These are phyloP conservation scores for Annona squamosa DNA, from an alignment of 164 flowering plant genomes.

Conservation along the genomic window DNA sequence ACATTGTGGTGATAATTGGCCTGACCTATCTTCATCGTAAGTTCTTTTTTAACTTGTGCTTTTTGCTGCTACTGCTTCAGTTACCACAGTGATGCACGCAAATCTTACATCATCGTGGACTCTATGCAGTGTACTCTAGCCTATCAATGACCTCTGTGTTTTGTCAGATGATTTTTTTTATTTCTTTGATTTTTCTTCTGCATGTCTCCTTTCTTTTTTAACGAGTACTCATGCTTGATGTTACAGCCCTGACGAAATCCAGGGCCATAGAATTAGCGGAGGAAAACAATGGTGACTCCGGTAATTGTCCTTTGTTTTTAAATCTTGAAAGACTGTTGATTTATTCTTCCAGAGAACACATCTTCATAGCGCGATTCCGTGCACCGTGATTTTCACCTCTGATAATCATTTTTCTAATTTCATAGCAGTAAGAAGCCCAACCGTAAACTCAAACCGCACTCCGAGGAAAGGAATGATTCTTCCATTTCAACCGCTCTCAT, in stretches of 20 bases:
- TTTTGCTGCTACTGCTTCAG: background rate
- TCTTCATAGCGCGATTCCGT: background rate
- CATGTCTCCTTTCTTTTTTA: background rate
- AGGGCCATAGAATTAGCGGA: slow-evolving; percentile 27
- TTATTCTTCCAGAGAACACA: background rate
- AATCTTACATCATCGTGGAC: background rate
- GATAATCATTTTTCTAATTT: background rate
- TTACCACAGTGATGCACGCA: background rate
- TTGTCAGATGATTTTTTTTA: too few species aligned
- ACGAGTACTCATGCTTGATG: background rate
- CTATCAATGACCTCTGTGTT: too few species aligned
- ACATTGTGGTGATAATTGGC: slow-evolving; percentile 48
- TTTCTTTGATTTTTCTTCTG: background rate
- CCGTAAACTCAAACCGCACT: slow-evolving; percentile 2
- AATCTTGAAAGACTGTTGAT: background rate
- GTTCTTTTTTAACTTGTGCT: slow-evolving; percentile 16
- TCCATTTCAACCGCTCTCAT: slow-evolving; percentile 71
- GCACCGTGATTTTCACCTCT: background rate
- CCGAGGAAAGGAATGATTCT: slow-evolving; percentile 78
- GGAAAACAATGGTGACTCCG: slow-evolving; percentile 21
- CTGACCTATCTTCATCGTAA: slow-evolving; percentile 67
- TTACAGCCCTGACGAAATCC: slow-evolving; percentile 49
- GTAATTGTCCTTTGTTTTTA: slow-evolving; percentile 7
- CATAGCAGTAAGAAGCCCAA: slow-evolving; percentile 23
- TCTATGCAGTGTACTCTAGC: background rate